Conservation (phyloP, 148 eudicot genomes). For the Silene latifolia region DNA sequence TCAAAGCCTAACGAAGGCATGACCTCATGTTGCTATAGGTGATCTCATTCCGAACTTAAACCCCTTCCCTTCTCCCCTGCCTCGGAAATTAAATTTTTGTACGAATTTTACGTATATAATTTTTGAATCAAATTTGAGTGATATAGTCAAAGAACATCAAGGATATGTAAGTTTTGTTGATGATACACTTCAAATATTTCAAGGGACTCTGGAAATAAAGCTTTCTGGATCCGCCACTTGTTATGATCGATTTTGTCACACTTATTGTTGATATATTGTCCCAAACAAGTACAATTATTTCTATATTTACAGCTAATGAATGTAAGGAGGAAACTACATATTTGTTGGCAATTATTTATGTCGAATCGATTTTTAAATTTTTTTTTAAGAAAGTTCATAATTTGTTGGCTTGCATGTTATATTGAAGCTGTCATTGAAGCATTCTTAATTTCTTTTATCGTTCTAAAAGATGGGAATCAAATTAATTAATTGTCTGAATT, state of each 20-base stretch:
- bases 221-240: neutral
- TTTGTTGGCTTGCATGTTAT: constrained; percentile 10
- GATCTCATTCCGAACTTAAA: constrained; percentile 8
- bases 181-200: too few species aligned
- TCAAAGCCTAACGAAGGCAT: constrained; percentile 29
- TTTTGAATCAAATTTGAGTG: constrained; percentile 23
- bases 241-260: constrained; percentile 15
- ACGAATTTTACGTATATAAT: constrained; percentile 2
- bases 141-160: constrained; percentile 16
- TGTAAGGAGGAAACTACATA: neutral
- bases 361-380: neutral
- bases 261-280: neutral
- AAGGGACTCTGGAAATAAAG: too few species aligned
- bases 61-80: neutral
- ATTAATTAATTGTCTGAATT: neutral
- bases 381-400: neutral
- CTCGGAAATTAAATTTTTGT: constrained; percentile 14
- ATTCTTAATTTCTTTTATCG: neutral
- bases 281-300: neutral
- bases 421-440: constrained; percentile 9
- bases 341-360: neutral
- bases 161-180: too few species aligned
- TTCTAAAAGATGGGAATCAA: neutral
- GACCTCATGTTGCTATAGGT: constrained; percentile 51
- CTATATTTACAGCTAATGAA: neutral